Conservation (phyloP, 1,139 yeast species). For the Yarrowia galli region DNA sequence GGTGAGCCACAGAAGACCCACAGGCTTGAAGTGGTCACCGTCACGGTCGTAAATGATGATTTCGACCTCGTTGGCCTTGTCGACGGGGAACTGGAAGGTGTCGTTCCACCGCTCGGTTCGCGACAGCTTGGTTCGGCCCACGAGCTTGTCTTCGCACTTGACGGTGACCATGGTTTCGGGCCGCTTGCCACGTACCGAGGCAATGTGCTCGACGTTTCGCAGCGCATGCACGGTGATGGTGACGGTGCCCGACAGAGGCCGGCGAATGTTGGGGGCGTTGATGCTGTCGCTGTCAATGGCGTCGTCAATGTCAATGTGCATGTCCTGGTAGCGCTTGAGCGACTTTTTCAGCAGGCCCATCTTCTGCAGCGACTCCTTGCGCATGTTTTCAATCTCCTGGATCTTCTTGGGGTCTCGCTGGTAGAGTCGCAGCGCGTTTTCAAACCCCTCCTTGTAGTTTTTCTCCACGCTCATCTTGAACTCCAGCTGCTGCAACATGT, state of each 20-base stretch:
- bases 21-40: constrained; percentile 75
- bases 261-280: constrained; percentile 67
- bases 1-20: constrained; percentile 92
- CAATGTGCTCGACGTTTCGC: constrained; percentile 90
- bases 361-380: constrained; percentile 82
- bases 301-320: constrained; percentile 77
- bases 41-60: constrained; percentile 82
- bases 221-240: constrained; percentile 74
- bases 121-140: constrained; percentile 75
- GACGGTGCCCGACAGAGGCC: constrained; percentile 82
- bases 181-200: constrained; percentile 77
- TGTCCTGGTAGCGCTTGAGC: constrained; percentile 84
- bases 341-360: constrained; percentile 84
- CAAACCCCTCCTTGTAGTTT: constrained; percentile 91
- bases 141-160: constrained; percentile 85
- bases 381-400: constrained; percentile 88
- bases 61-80: constrained; percentile 90
- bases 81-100: constrained; percentile 78
- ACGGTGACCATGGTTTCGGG: constrained; percentile 82
- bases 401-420: constrained; percentile 91
- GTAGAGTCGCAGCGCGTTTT: constrained; percentile 83
- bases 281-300: constrained; percentile 57
- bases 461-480: constrained; percentile 92
- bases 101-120: constrained; percentile 87
- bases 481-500: constrained; percentile 92